Conservation (phyloP, 768 basidiomycete species). For the Crassisporium funariophilum region DNA sequence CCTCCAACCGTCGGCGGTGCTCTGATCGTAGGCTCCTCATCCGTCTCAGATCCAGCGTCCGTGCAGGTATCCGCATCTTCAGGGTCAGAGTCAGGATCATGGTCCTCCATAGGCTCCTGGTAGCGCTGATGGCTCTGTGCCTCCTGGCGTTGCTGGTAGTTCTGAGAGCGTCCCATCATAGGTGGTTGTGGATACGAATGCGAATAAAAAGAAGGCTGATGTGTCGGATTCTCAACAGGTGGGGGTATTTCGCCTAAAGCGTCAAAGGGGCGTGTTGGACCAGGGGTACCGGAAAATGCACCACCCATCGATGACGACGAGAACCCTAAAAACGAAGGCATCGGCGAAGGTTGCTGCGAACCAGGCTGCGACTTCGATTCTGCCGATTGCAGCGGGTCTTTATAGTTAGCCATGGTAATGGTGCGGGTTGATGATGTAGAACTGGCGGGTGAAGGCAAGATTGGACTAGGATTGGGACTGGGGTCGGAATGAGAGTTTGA, state of each 20-base stretch:
- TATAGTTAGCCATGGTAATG: not conserved
- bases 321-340: not conserved
- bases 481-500: not conserved
- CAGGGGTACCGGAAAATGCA: not conserved
- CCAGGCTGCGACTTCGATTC: not conserved
- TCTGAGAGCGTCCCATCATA: not conserved
- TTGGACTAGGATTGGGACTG: not conserved
- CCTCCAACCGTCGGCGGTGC: slow-evolving; percentile 23
- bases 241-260: slow-evolving; percentile 11
- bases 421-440: slow-evolving; percentile 6
- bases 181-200: not conserved
- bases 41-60: slow-evolving; percentile 26
- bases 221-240: slow-evolving; percentile 7
- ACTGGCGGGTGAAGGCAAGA: not conserved
- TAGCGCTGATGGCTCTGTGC: not conserved
- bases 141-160: not conserved
- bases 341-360: not conserved
- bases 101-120: not conserved
- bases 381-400: not conserved
- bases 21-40: slow-evolving; percentile 30
- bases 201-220: not conserved
- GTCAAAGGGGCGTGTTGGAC: slow-evolving; percentile 16
- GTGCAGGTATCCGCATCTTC: slow-evolving; percentile 30
- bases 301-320: not conserved
- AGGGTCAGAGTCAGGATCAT: slow-evolving; percentile 20